Base-by-base conservation (phyloP, 345 rosid species). In the Erucastrum elatum region DNA sequence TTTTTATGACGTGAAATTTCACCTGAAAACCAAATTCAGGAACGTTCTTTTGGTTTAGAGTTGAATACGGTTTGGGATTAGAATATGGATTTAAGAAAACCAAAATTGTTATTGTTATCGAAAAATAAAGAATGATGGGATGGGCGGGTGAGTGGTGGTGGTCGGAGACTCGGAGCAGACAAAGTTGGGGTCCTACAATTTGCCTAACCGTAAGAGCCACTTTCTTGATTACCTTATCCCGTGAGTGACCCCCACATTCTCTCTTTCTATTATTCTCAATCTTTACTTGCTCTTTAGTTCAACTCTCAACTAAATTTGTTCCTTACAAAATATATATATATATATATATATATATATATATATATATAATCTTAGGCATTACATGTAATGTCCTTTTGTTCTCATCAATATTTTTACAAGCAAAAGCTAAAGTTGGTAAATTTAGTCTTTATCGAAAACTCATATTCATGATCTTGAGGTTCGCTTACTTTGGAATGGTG, bases 101-200 rank as follows among this genome's bases (percentile, higher is more conserved):
- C 16, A 72, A 31, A 51, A 15, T 51, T 21, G 64, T 0, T 21
- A 41, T 6, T 25, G 30, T 26, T 25, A 1, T 3, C 13, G 12
- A 41, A 41, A 41, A 37, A 21, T 10, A 25, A 5, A 29, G 27
- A 17, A 51, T 16, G 70, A 77, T 64, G 71, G 66, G 76, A 71
- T 35, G 41, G 44, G 70, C 60, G 53, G 35, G 66, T 71, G 66
- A 58, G 75, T 33, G 73, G 75, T 55, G 64, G 59, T 70, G 81
- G 76, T 71, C 66, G 71, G 76, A 6, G 51, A 76, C 71, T 71
- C 66, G 71, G 76, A 6, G 51, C 63, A 78, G 81, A 78, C 81
- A 78, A 65, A 65, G 51, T 8, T 44, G 37, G 61, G 61, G 81
- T 66, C 81, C 77, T 65, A 71, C 66, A 39, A 25, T 35, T 53